Evolutionary conservation across 495 filamentous ascomycete species (phyloP).

Genomic region (Tuber microsphaerosporum): DNA sequence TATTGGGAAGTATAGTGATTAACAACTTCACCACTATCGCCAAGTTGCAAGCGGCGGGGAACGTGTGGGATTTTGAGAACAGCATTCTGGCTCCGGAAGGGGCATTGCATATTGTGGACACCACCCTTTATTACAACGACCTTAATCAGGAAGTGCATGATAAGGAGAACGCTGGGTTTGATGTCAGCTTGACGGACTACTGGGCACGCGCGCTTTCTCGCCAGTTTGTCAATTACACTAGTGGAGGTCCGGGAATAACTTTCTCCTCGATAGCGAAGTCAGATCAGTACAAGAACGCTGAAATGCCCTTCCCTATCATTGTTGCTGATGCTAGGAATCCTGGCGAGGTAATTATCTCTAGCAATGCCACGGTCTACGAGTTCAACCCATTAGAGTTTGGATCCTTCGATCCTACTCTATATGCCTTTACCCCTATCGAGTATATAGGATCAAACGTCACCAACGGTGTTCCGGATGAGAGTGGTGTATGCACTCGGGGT

Average conservation of each 20-base stretch:
- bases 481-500: constrained; percentile 62
- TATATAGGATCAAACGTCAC: constrained; percentile 78
- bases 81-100: constrained; percentile 61
- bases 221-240: constrained; percentile 70
- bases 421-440: constrained; percentile 64
- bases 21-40: constrained; percentile 84
- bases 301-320: constrained; percentile 74
- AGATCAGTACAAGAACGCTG: constrained; percentile 59
- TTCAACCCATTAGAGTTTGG: constrained; percentile 88
- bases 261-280: constrained; percentile 77
- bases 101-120: constrained; percentile 44
- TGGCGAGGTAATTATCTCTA: constrained; percentile 55
- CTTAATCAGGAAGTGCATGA: constrained; percentile 55
- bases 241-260: constrained; percentile 74
- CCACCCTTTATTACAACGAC: constrained; percentile 58
- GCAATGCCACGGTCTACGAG: constrained; percentile 76
- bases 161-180: constrained; percentile 66
- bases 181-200: constrained; percentile 76
- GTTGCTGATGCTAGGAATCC: constrained; percentile 69
- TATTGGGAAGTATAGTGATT: constrained; percentile 73
- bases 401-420: constrained; percentile 72
- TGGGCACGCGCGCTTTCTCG: constrained; percentile 75
- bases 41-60: constrained; percentile 52
- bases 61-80: constrained; percentile 70
- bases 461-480: constrained; percentile 53